Percentiles rank a stretch among this genome's conserved stretches.
phyloP scores from a whole-genome alignment of 441 rosid species.

The Theobroma grandiflorum region DNA sequence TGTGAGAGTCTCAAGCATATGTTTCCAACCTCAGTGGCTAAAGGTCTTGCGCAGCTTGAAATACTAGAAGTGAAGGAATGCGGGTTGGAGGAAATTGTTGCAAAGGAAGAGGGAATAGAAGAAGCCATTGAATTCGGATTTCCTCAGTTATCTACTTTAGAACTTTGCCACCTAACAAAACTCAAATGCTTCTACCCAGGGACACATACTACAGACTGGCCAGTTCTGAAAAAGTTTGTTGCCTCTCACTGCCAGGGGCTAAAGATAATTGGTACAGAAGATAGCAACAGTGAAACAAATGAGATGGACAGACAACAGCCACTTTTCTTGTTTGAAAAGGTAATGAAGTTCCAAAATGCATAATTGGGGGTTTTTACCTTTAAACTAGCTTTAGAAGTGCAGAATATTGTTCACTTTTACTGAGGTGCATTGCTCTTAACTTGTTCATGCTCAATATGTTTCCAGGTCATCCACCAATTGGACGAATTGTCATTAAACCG shows the following conservation, averaged over 20 bases:
- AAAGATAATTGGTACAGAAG: background rate
- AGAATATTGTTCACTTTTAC: no score
- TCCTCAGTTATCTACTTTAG: background rate
- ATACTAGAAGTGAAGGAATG: background rate
- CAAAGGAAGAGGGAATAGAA: background rate
- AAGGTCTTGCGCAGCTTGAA: constrained; percentile 20
- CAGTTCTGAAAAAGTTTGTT: background rate
- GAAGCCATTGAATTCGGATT: constrained; percentile 20
- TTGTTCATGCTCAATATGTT: no score
- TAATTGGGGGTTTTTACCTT: no score
- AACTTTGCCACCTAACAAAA: background rate
- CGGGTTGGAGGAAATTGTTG: constrained; percentile 30
- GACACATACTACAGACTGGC: constrained; percentile 18
- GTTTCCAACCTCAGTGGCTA: constrained; percentile 31
- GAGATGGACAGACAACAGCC: background rate
- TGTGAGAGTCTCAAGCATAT: constrained; percentile 29
- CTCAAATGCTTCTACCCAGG: constrained; percentile 9
- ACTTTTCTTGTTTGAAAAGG: background rate
- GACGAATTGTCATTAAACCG: no score
- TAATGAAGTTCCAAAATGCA: background rate
- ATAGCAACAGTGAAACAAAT: background rate
- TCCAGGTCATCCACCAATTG: no score
- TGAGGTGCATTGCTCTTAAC: no score
- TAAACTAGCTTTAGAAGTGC: no score
- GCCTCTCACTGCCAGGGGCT: background rate